These are phyloP conservation scores for Acaromyces ingoldii DNA, from an alignment of 1,284 basidiomycete genomes.

Conservation along the genomic window DNA sequence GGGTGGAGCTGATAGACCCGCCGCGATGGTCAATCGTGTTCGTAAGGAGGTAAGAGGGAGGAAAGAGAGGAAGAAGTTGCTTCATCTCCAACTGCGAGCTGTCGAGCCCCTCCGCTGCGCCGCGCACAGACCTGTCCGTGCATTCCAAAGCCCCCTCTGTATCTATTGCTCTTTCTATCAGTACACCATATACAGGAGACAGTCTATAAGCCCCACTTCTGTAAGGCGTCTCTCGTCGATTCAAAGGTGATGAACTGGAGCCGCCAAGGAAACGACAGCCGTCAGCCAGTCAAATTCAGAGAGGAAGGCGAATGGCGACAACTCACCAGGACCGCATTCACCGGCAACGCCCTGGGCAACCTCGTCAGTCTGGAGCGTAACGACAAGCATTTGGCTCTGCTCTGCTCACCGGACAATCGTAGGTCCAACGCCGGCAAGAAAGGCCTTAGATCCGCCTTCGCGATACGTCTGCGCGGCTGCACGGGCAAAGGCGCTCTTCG, in stretches of 20 bases:
- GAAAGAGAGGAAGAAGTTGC: too few species aligned
- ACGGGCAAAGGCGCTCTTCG: conserved; percentile 10
- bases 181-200: too few species aligned
- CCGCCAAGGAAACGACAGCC: background rate
- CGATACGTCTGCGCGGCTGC: conserved; percentile 17
- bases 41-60: too few species aligned
- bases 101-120: too few species aligned
- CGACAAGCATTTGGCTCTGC: background rate
- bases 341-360: conserved; percentile 21
- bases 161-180: too few species aligned
- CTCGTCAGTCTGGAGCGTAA: background rate
- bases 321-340: conserved; percentile 31
- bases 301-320: background rate
- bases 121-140: too few species aligned
- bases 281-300: background rate
- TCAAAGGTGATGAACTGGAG: conserved; percentile 1
- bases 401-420: conserved; percentile 22
- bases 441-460: conserved; percentile 26
- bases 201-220: too few species aligned
- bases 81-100: too few species aligned
- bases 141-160: too few species aligned
- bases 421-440: conserved; percentile 37
- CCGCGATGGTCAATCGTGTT: too few species aligned
- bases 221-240: background rate
- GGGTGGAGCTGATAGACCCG: too few species aligned